A percentile compares a stretch with the other conserved stretches of the same genome.
phyloP scores from a whole-genome alignment of 1,284 basidiomycete species.

The Dichomitus squalens region DNA sequence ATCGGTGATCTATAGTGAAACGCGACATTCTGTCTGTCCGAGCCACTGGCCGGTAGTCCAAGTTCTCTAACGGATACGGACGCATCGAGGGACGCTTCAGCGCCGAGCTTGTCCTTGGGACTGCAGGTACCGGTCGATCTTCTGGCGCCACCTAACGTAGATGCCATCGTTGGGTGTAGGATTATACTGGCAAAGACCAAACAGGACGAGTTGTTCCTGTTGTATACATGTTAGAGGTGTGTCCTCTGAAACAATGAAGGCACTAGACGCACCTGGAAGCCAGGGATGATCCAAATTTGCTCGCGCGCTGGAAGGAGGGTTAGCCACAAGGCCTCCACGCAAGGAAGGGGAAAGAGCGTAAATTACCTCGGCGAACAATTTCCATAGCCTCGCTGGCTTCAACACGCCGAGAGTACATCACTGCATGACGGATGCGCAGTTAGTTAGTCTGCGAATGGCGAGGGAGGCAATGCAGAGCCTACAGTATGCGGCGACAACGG shows the following conservation, averaged over 20 bases:
- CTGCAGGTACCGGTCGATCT: slow-evolving; percentile 33
- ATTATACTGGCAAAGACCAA: slow-evolving; percentile 71
- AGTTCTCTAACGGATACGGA: background rate
- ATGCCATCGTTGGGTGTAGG: slow-evolving; percentile 65
- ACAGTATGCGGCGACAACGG: slow-evolving; percentile 84
- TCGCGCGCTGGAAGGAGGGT: slow-evolving; percentile 55
- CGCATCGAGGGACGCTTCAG: background rate
- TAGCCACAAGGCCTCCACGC: background rate
- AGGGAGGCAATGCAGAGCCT: slow-evolving; percentile 31
- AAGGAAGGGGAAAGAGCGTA: background rate
- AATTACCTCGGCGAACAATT: slow-evolving; percentile 59
- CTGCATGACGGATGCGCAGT: slow-evolving; percentile 38
- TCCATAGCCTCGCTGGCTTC: slow-evolving; percentile 62
- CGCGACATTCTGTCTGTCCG: background rate
- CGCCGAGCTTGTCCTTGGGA: slow-evolving; percentile 16
- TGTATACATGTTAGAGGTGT: background rate
- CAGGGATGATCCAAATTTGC: slow-evolving; percentile 77
- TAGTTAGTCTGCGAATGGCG: background rate
- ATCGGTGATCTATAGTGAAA: slow-evolving; percentile 10
- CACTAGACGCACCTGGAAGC: slow-evolving; percentile 47
- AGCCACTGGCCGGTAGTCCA: background rate
- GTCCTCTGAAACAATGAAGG: background rate
- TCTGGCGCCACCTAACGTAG: slow-evolving; percentile 64
- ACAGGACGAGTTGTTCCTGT: slow-evolving; percentile 75
- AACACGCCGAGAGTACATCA: slow-evolving; percentile 72